phyloP scores from a whole-genome alignment of 164 flowering plant species.

The Magnolia sinica region DNA sequence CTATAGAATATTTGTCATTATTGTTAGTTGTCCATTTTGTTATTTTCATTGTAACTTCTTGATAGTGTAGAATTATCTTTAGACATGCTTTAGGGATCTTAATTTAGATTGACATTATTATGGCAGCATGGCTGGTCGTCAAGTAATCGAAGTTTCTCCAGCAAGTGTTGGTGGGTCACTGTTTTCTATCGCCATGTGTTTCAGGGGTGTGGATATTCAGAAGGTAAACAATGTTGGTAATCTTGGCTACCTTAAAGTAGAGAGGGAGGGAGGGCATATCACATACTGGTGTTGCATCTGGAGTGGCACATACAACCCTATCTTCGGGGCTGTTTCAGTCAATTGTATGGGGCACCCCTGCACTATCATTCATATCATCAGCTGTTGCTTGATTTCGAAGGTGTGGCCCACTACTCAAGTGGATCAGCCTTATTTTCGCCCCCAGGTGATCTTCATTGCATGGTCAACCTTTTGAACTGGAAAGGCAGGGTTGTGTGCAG shows the following conservation, averaged over 20 bases:
- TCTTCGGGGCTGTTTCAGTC: too few relatives aligned
- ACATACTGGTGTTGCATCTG: too few relatives aligned
- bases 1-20: constrained; percentile 3
- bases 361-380: too few relatives aligned
- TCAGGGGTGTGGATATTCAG: constrained; percentile 72
- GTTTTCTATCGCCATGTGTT: constrained; percentile 71
- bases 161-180: constrained; percentile 77
- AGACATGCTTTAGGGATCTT: neutral
- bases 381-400: too few relatives aligned
- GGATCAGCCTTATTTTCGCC: too few relatives aligned
- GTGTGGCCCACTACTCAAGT: too few relatives aligned
- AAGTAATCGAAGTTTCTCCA: constrained; percentile 86
- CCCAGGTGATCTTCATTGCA: too few relatives aligned
- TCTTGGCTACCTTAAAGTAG: neutral
- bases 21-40: neutral
- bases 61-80: neutral
- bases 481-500: too few relatives aligned
- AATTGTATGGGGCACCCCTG: too few relatives aligned
- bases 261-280: too few relatives aligned
- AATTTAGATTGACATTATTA: neutral
- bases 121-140: constrained; percentile 90
- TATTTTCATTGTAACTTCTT: neutral
- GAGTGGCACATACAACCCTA: too few relatives aligned
- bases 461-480: too few relatives aligned
- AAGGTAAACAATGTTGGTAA: constrained; percentile 42